Evolutionary conservation across 805 yeast species (phyloP).

Genomic region (Starmerella stigmatis): DNA sequence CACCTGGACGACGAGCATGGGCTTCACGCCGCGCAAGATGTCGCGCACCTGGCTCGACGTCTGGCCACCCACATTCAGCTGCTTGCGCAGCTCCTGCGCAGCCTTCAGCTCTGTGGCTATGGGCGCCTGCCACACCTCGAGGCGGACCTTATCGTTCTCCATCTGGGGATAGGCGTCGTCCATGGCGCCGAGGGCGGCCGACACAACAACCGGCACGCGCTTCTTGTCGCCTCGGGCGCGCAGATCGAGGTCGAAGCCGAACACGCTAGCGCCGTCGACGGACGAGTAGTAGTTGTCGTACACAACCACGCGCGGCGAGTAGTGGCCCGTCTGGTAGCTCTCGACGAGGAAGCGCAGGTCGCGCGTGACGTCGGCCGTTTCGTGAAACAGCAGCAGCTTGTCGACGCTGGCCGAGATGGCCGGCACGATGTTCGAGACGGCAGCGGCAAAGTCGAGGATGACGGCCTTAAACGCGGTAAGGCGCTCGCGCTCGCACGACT

Average conservation of each 20-base stretch:
- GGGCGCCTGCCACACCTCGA: slow-evolving; percentile 56
- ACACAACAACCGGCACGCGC: slow-evolving; percentile 58
- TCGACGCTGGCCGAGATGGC: slow-evolving; percentile 51
- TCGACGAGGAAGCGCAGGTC: slow-evolving; percentile 60
- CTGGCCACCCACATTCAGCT: slow-evolving; percentile 16
- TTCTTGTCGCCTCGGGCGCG: slow-evolving; percentile 62
- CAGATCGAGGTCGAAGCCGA: slow-evolving; percentile 67
- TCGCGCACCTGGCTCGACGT: slow-evolving; percentile 22
- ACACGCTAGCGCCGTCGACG: slow-evolving; percentile 49
- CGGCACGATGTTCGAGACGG: slow-evolving; percentile 51
- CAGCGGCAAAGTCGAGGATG: slow-evolving; percentile 58
- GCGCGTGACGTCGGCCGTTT: slow-evolving; percentile 55
- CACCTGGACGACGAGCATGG: slow-evolving; percentile 49
- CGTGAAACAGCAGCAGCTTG: slow-evolving; percentile 53
- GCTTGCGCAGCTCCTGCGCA: slow-evolving; percentile 27
- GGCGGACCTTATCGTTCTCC: slow-evolving; percentile 56
- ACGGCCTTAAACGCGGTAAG: slow-evolving; percentile 66
- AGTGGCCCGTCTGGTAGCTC: slow-evolving; percentile 61
- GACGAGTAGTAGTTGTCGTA: slow-evolving; percentile 75
- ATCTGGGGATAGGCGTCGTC: slow-evolving; percentile 58
- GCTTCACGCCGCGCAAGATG: slow-evolving; percentile 32
- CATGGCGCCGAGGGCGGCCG: slow-evolving; percentile 52
- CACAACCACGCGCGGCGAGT: slow-evolving; percentile 57
- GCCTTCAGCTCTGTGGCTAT: slow-evolving; percentile 27
- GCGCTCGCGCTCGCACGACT: slow-evolving; percentile 71